Evolutionary conservation across 2,329 filamentous ascomycete genomes (phyloP).

Genomic region (Incumbomyces lentus): DNA sequence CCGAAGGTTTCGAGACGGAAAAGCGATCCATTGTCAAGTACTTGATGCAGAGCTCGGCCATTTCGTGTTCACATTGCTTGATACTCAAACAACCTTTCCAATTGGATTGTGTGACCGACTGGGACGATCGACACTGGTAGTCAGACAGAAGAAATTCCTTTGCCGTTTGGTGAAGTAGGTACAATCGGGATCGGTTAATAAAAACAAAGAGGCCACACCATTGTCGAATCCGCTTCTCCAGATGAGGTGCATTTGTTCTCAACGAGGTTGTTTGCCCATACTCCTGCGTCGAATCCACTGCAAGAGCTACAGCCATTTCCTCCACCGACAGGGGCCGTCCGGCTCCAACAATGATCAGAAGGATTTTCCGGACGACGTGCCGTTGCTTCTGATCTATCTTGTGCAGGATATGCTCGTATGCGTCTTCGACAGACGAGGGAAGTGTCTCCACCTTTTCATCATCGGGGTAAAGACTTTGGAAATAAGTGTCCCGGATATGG

Average conservation of each 20-base stretch:
- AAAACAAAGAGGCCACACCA: conserved; percentile 22
- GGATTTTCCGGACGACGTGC: conserved; percentile 11
- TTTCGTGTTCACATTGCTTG: not conserved
- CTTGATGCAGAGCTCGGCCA: not conserved
- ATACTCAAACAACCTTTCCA: not conserved
- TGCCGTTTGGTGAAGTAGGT: conserved; percentile 24
- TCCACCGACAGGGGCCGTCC: conserved; percentile 19
- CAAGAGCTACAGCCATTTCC: conserved; percentile 21
- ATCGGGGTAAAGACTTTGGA: conserved; percentile 7
- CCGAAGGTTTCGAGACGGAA: not conserved
- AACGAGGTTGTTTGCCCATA: not conserved
- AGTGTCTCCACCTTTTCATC: conserved; percentile 15
- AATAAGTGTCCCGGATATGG: conserved; percentile 10
- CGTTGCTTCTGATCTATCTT: conserved; percentile 1
- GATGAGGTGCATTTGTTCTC: conserved; percentile 9
- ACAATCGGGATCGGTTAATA: conserved; percentile 18
- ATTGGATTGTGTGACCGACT: not conserved
- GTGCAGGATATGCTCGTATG: conserved; percentile 23
- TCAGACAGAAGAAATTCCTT: conserved; percentile 20
- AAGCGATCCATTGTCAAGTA: not conserved
- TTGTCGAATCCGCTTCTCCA: conserved; percentile 9
- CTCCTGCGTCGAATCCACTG: conserved; percentile 5
- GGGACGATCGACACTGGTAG: conserved; percentile 9
- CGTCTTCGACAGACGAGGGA: conserved; percentile 20
- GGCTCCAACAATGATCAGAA: conserved; percentile 22